phyloP scores from a whole-genome alignment of 768 basidiomycete genomes.

The Pleurotus tuber-regium region DNA sequence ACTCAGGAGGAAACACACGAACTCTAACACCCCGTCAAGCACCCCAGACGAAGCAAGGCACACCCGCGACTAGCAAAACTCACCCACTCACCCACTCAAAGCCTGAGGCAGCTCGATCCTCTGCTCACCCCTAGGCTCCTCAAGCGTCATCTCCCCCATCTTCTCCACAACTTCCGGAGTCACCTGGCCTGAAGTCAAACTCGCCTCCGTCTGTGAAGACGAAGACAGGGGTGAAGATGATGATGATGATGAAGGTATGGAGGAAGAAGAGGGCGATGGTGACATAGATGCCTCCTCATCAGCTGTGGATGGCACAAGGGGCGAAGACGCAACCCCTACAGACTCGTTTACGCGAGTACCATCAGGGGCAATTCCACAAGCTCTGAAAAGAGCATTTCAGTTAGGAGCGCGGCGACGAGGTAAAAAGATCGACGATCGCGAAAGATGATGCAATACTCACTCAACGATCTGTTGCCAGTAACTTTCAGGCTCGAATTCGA shows the following conservation, averaged over 20 bases:
- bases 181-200: conserved; percentile 1
- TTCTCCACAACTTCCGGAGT: conserved; percentile 4
- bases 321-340: no score
- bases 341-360: conserved; percentile 43
- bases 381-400: conserved; percentile 28
- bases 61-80: no score
- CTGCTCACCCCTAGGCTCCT: not conserved
- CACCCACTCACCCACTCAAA: not conserved
- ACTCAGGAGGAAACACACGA: no score
- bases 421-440: not conserved
- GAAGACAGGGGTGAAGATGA: no score
- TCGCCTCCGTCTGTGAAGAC: not conserved
- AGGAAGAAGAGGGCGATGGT: not conserved
- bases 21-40: no score
- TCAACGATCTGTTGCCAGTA: conserved; percentile 81
- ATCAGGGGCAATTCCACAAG: conserved; percentile 55
- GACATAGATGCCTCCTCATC: not conserved
- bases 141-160: not conserved
- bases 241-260: not conserved
- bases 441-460: conserved; percentile 36
- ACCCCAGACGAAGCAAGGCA: no score
- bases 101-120: not conserved
- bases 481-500: conserved; percentile 65
- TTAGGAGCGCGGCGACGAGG: not conserved
- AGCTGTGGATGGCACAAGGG: not conserved